Evolutionary conservation across 2,329 filamentous ascomycete species (phyloP), one percentile per base, ranked within the genome.

Genomic region (Nothophaeocryptopus gaeumannii): DNA sequence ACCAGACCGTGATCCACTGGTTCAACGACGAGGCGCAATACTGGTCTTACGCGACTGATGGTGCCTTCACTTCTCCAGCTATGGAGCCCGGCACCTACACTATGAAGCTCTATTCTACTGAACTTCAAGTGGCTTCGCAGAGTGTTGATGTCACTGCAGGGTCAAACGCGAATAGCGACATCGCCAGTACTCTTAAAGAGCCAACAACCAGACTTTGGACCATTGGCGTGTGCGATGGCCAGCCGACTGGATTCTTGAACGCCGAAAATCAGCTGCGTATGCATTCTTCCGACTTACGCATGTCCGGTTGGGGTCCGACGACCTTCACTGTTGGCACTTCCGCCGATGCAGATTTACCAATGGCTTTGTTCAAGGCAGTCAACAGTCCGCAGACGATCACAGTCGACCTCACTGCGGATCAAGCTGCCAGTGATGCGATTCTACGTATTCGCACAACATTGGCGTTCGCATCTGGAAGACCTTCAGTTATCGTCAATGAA

Each of bases 51-150:
- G 77, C 80, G 14, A 38, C 10, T 8, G 74, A 74, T 38, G 82
- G 82, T 8, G 71, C 71, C 10, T 87, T 83, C 67, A 83, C 76
- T 2, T 84, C 82, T 0, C 83, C 83, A 0, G 70, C 76, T 48
- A 86, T 86, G 83, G 83, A 82, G 60, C 79, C 82, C 0, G 83
- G 83, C 29, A 83, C 79, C 0, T 86, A 86, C 68, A 84, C 80
- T n/a, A 83, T 84, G 75, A 77, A 83, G 4, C 74, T 86, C 33
- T 84, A 83, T 67, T 79, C 81, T 57, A 76, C 72, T 13, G 81
- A 84, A 63, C 77, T 77, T 61, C 72, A 75, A 53, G 78, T 83
- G 8, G 78, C 77, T 3, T 72, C 73, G 2, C 67, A 71, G 16
- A 71, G 68, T 5, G 76, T 80, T 12, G 70, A 67, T 0, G 78